A percentile compares a stretch with the other conserved stretches of the same genome.
These are phyloP conservation scores for Crithidia fasciculata DNA, from an alignment of 208 protist species.

Conservation along the genomic window DNA sequence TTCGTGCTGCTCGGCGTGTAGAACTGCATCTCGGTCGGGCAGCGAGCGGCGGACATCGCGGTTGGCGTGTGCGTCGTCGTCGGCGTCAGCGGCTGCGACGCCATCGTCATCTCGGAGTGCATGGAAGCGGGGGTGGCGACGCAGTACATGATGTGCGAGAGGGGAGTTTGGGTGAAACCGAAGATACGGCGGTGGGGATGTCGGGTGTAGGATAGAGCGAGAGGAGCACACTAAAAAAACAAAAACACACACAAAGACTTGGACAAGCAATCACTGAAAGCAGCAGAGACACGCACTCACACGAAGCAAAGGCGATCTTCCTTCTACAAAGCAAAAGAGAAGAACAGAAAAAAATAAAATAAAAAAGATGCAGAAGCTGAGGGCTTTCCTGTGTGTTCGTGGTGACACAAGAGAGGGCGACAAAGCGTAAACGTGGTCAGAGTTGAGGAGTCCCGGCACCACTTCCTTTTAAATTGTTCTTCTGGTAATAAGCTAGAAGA, in stretches of 20 bases:
- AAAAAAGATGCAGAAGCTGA: conserved; percentile 13
- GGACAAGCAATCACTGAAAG: neutral
- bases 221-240: too few relatives aligned
- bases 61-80: neutral
- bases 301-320: neutral
- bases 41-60: conserved; percentile 1
- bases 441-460: too few relatives aligned
- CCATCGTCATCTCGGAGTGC: neutral
- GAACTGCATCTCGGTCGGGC: conserved; percentile 27
- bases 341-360: neutral
- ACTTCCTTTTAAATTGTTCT: too few relatives aligned
- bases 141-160: conserved; percentile 11
- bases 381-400: neutral
- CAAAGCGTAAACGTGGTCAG: too few relatives aligned
- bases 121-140: conserved; percentile 8
- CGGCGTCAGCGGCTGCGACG: conserved; percentile 1
- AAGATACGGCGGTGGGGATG: neutral
- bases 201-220: too few relatives aligned
- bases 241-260: neutral
- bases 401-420: too few relatives aligned
- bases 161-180: neutral
- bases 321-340: neutral
- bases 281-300: neutral
- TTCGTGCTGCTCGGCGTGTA: conserved; percentile 56
- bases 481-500: neutral